Evolutionary conservation across 495 filamentous ascomycete species (phyloP).

Genomic region (Penicillium egyptiacum): DNA sequence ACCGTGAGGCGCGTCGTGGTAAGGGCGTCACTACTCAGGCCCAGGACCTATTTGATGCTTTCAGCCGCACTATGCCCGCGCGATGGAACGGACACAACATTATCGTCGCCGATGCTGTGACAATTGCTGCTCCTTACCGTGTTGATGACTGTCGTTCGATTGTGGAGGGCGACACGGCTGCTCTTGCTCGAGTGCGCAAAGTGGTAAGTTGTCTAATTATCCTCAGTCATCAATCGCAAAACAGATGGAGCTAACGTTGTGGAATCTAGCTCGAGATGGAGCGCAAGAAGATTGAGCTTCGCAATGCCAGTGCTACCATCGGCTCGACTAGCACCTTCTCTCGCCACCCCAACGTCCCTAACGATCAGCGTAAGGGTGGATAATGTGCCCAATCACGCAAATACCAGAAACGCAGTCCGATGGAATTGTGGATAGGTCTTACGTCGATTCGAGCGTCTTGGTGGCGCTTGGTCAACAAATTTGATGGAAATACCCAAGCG

Average conservation of each 20-base stretch:
- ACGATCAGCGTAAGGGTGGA: slow-evolving; percentile 33
- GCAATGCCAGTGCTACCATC: slow-evolving; percentile 46
- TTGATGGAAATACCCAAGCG: slow-evolving; percentile 25
- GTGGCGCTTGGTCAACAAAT: slow-evolving; percentile 8
- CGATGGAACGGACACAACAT: slow-evolving; percentile 64
- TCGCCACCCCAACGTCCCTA: slow-evolving; percentile 20
- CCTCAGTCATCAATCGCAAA: neutral
- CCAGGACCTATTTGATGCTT: slow-evolving; percentile 68
- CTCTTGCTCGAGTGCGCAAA: slow-evolving; percentile 60
- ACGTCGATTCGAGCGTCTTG: slow-evolving; percentile 6
- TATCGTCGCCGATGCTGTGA: slow-evolving; percentile 63
- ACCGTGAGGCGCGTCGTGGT: slow-evolving; percentile 54
- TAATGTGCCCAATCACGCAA: slow-evolving; percentile 11
- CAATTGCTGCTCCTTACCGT: slow-evolving; percentile 60
- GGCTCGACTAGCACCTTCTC: slow-evolving; percentile 39
- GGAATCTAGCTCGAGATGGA: slow-evolving; percentile 47
- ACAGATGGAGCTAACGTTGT: slow-evolving; percentile 3
- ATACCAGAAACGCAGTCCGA: neutral
- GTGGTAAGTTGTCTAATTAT: slow-evolving; percentile 50
- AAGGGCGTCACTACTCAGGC: slow-evolving; percentile 64
- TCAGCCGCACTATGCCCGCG: slow-evolving; percentile 62
- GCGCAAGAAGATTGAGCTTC: slow-evolving; percentile 51
- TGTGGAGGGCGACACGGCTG: slow-evolving; percentile 49
- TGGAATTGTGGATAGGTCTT: slow-evolving; percentile 1
- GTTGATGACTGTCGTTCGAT: slow-evolving; percentile 57